Conservation (phyloP, 768 basidiomycete genomes). For the Termitomyces sp. region DNA sequence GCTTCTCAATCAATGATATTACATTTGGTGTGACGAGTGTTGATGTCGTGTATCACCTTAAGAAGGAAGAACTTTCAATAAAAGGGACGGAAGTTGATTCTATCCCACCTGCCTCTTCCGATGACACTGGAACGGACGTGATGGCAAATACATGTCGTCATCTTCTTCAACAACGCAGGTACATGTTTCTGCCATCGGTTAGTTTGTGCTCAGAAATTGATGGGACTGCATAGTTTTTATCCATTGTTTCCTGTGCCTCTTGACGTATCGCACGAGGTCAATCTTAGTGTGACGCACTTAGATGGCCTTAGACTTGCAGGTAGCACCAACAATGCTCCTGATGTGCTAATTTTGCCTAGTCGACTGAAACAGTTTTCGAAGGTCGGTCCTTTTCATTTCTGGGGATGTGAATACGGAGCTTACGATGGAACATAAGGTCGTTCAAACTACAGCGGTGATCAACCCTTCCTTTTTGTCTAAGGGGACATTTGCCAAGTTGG, state of each 20-base stretch:
- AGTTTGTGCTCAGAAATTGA: slow-evolving; percentile 3
- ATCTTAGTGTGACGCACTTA: slow-evolving; percentile 85
- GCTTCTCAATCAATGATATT: slow-evolving; percentile 83
- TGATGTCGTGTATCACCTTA: slow-evolving; percentile 87
- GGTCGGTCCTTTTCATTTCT: slow-evolving; percentile 37
- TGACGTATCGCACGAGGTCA: slow-evolving; percentile 75
- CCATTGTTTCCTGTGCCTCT: slow-evolving; percentile 88
- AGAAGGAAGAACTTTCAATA: slow-evolving; percentile 78
- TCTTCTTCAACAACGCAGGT: slow-evolving; percentile 87
- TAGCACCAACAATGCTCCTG: slow-evolving; percentile 56
- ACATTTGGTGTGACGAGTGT: slow-evolving; percentile 79
- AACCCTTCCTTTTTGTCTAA: slow-evolving; percentile 83
- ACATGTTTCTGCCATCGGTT: slow-evolving; percentile 10
- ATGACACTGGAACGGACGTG: slow-evolving; percentile 57
- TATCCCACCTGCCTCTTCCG: slow-evolving; percentile 31
- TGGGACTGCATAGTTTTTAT: slow-evolving; percentile 69
- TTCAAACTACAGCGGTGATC: slow-evolving; percentile 74
- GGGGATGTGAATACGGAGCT: neutral
- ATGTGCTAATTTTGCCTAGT: slow-evolving; percentile 86
- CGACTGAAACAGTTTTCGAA: slow-evolving; percentile 88
- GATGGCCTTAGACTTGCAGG: slow-evolving; percentile 38
- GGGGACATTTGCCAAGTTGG: slow-evolving; percentile 50
- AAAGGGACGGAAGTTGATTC: slow-evolving; percentile 63
- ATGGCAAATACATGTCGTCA: slow-evolving; percentile 82
- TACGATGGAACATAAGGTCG: slow-evolving; percentile 44